Conservation (phyloP, 805 yeast species). For the Torulaspora delbrueckii region DNA sequence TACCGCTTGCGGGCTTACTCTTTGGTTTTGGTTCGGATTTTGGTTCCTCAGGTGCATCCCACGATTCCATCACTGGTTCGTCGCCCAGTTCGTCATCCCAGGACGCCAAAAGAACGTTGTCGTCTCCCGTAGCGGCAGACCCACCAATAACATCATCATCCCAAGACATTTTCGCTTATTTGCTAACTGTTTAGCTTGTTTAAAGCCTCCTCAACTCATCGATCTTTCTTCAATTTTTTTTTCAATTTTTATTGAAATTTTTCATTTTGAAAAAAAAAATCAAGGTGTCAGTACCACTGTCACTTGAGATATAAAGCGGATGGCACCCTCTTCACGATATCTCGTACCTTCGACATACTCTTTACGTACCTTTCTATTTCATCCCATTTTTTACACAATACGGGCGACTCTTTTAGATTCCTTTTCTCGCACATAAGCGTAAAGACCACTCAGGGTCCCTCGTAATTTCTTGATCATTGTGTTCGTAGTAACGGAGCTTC, state of each 20-base stretch:
- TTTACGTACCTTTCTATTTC: neutral
- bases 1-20: constrained; percentile 22
- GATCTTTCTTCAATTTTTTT: neutral
- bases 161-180: constrained; percentile 33
- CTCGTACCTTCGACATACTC: neutral
- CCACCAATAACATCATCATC: constrained; percentile 91
- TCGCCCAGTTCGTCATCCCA: constrained; percentile 75
- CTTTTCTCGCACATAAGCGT: too few relatives aligned
- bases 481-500: neutral
- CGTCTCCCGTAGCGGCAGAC: constrained; percentile 45
- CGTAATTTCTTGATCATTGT: neutral
- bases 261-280: constrained; percentile 1
- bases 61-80: constrained; percentile 75
- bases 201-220: constrained; percentile 1
- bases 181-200: too few relatives aligned
- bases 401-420: neutral
- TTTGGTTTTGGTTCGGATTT: constrained; percentile 40
- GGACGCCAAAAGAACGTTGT: constrained; percentile 52
- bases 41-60: constrained; percentile 78
- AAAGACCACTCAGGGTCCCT: neutral
- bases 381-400: neutral
- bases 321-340: neutral
- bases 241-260: constrained; percentile 1
- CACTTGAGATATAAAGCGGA: neutral
- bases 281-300: neutral